Percentiles rank a stretch among this genome's conserved stretches.
Conservation (phyloP, 1,139 yeast genomes). For the Suhomyces panamericanus region DNA sequence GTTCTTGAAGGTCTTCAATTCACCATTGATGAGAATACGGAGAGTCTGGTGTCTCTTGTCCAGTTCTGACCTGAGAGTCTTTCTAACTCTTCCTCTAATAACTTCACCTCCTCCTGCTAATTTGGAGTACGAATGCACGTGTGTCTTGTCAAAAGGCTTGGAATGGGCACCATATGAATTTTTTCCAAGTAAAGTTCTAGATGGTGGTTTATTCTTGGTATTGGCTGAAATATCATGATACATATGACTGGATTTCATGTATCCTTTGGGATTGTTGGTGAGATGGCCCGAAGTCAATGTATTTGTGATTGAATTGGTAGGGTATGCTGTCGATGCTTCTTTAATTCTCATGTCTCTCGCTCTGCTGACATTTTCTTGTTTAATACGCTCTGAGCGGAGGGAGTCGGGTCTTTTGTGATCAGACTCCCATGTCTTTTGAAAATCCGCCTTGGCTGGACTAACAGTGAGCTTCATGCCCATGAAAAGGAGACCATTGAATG, state of each 20-base stretch:
- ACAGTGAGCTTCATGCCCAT: conserved; percentile 70
- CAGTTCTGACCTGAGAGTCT: conserved; percentile 48
- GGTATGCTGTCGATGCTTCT: conserved; percentile 37
- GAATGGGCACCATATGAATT: conserved; percentile 38
- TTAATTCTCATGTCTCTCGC: conserved; percentile 45
- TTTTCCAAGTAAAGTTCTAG: conserved; percentile 31
- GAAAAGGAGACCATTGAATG: conserved; percentile 68
- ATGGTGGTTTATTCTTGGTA: conserved; percentile 39
- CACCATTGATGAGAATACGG: conserved; percentile 64
- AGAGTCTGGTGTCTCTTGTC: conserved; percentile 57
- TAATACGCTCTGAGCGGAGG: conserved; percentile 29
- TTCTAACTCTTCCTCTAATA: conserved; percentile 64
- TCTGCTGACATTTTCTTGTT: conserved; percentile 36
- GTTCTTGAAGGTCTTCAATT: conserved; percentile 55
- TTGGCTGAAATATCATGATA: conserved; percentile 34
- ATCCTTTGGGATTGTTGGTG: conserved; percentile 26
- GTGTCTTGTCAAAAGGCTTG: conserved; percentile 14
- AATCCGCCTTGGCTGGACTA: conserved; percentile 43
- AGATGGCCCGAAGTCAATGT: conserved; percentile 15
- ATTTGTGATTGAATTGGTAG: conserved; percentile 24
- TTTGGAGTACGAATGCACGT: conserved; percentile 23
- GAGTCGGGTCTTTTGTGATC: conserved; percentile 41
- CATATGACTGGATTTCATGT: conserved; percentile 37
- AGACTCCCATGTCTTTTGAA: conserved; percentile 41
- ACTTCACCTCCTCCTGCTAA: conserved; percentile 47